Base-by-base conservation (phyloP, 2,329 filamentous ascomycete genomes). In the Colletotrichum orchidophilum region DNA sequence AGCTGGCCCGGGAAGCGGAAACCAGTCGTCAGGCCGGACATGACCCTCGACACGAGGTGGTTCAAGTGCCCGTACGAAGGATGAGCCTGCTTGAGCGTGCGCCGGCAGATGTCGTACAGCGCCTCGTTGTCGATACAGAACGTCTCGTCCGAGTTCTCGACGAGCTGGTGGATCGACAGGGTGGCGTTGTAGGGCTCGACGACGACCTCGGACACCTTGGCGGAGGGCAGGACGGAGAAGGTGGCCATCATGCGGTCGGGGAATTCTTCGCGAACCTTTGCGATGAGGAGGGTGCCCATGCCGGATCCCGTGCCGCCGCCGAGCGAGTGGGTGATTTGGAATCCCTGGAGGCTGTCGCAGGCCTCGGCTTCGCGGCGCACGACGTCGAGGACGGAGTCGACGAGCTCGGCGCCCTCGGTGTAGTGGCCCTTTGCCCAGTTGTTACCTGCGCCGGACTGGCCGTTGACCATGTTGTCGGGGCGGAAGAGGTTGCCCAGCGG, bases 371-470 rank as follows among this genome's bases (percentile, higher is more conserved):
- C 96, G 81, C 96, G 96, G 83, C 96, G 96, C 82, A 99, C 96
- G 76, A 98, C 96, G 83, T 98, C 96, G 77, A 98, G 91, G 78
- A 99, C 96, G 81, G 97, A 90, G 88, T 99, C 96, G 77, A 99
- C 96, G 74, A 98, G 91, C 88, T 99, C 96, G 78, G 96, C 96
- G 91, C 96, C 96, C 89, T 99, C 96, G 76, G 96, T 99, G 91
- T 99, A 99, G 85, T 99, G 96, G 87, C 96, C 96, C 92, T 98
- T 99, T 86, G 96, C 96, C 96, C 96, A 99, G 92, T 98, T 98
- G 94, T 99, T 99, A 86, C 96, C 96, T 83, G 96, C 96, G 90
- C 96, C 96, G 79, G 96, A 98, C 88, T 98, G 96, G 79, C 96
- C 96, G 86, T 98, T 98, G 82, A 98, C 94, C 87, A 98, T 98